phyloP scores from a whole-genome alignment of 2,329 filamentous ascomycete species.

The Ceratocystiopsis minuta region DNA sequence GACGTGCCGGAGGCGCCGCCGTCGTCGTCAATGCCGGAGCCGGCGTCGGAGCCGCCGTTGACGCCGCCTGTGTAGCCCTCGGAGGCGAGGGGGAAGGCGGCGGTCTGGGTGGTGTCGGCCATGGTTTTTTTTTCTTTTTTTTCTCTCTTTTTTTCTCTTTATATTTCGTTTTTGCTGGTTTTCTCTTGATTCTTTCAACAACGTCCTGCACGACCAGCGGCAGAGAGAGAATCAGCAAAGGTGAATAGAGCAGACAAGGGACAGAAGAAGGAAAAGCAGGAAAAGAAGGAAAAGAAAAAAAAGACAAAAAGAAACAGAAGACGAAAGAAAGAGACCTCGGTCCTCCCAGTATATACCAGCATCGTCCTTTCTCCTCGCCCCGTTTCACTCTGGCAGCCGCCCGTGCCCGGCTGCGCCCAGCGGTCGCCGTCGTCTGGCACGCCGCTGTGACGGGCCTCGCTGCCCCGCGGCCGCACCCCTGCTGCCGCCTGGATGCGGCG shows the following conservation, averaged over 20 bases:
- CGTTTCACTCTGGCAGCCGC: no score
- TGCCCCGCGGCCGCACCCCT: no score
- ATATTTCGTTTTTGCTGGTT: background rate
- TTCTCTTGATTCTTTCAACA: background rate
- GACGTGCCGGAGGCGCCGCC: constrained; percentile 49
- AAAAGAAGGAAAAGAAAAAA: background rate
- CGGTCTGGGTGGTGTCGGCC: constrained; percentile 17
- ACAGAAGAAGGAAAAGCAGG: background rate
- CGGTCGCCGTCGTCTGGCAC: no score
- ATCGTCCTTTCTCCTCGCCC: no score
- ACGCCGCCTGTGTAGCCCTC: constrained; percentile 18
- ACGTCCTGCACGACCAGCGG: background rate
- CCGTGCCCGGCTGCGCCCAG: no score
- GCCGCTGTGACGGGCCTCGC: no score
- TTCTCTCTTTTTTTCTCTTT: background rate
- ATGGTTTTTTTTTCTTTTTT: constrained; percentile 16
- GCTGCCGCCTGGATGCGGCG: no score
- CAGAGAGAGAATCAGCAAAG: background rate
- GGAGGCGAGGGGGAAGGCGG: constrained; percentile 25
- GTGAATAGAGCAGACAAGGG: constrained; percentile 5
- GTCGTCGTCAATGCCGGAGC: constrained; percentile 28
- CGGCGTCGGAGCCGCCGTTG: constrained; percentile 15
- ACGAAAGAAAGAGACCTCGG: no score
- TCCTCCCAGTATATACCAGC: no score
- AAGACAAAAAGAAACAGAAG: background rate